Percentiles rank a stretch among this genome's conserved stretches.
These are phyloP conservation scores for Oxyria digyna DNA, from an alignment of 148 eudicot genomes.

Conservation along the genomic window DNA sequence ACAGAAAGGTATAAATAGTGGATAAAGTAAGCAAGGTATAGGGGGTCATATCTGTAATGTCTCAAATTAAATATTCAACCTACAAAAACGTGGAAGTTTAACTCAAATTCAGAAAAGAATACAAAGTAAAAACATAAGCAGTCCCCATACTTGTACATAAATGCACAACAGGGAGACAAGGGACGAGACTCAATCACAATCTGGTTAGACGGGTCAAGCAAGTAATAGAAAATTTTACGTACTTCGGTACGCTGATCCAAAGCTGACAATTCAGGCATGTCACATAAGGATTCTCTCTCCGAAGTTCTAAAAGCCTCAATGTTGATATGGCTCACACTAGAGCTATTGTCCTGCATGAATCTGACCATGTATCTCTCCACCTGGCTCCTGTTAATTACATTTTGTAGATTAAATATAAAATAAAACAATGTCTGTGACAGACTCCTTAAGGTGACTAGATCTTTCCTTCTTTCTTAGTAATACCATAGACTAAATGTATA, in stretches of 20 bases:
- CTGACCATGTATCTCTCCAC: slow-evolving; percentile 48
- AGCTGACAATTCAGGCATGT: slow-evolving; percentile 34
- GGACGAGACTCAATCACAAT: neutral
- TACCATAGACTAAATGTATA: neutral
- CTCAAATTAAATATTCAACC: neutral
- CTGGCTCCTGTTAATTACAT: slow-evolving; percentile 25
- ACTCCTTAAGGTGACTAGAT: too few relatives aligned
- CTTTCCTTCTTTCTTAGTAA: neutral
- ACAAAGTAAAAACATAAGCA: neutral
- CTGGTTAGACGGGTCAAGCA: neutral
- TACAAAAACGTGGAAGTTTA: neutral
- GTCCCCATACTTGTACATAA: neutral
- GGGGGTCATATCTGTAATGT: neutral
- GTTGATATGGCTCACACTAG: slow-evolving; percentile 13
- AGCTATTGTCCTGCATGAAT: slow-evolving; percentile 46
- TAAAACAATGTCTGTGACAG: neutral
- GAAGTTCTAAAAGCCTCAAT: slow-evolving; percentile 39
- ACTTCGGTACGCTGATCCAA: slow-evolving; percentile 64
- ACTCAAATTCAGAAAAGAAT: neutral
- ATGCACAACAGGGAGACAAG: neutral
- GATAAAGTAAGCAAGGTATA: neutral
- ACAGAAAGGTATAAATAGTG: slow-evolving; percentile 3
- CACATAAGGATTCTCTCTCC: slow-evolving; percentile 26
- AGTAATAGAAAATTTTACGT: slow-evolving; percentile 16
- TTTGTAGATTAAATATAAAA: neutral